Conservation (phyloP, 495 filamentous ascomycete species). For the Xylaria acuta region DNA sequence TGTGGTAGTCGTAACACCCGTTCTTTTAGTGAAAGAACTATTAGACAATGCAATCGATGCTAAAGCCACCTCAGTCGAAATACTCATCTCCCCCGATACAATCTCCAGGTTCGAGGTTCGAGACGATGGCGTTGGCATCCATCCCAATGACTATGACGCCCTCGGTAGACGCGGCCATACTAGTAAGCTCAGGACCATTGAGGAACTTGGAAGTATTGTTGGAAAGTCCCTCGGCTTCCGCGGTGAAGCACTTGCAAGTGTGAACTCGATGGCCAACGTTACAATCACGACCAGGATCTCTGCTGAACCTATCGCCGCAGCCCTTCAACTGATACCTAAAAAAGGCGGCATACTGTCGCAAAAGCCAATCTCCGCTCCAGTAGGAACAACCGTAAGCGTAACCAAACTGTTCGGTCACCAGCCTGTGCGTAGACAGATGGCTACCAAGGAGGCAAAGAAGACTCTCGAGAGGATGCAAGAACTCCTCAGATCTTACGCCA, state of each 20-base stretch:
- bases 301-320: constrained; percentile 68
- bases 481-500: constrained; percentile 74
- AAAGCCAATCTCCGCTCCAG: constrained; percentile 64
- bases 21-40: constrained; percentile 85
- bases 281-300: constrained; percentile 74
- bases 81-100: constrained; percentile 77
- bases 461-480: constrained; percentile 68
- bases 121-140: constrained; percentile 89
- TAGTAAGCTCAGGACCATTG: constrained; percentile 79
- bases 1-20: constrained; percentile 74
- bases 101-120: constrained; percentile 85
- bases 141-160: constrained; percentile 68
- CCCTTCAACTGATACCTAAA: constrained; percentile 41
- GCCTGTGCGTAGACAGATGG: constrained; percentile 76
- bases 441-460: constrained; percentile 66
- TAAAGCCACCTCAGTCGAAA: constrained; percentile 70
- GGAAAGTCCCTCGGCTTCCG: constrained; percentile 82
- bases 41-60: constrained; percentile 93
- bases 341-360: constrained; percentile 50
- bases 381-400: constrained; percentile 80
- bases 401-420: constrained; percentile 69
- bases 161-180: constrained; percentile 78
- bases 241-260: constrained; percentile 84
- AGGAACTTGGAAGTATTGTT: constrained; percentile 71
- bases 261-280: constrained; percentile 70